Base-by-base conservation (phyloP, 805 yeast species). In the Candida boleticola region DNA sequence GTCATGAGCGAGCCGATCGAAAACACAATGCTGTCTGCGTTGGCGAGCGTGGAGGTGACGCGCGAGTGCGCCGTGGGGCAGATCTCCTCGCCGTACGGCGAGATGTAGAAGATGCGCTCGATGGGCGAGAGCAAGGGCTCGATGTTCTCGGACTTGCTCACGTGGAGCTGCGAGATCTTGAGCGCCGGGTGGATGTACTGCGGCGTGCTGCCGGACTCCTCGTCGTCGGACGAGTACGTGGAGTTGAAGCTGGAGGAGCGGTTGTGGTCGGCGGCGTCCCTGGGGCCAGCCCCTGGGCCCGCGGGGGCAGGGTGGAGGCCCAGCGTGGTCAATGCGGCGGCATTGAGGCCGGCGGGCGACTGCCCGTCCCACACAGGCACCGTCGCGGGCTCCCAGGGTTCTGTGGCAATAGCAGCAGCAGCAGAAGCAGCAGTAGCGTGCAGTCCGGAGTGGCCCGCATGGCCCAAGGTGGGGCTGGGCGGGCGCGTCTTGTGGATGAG, bases 1-100 rank as follows among this genome's bases (percentile, higher is more conserved):
- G 98, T 90, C 83, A 86, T 85, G 29, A 90, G 66, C 1, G 95
- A 85, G 1, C 98, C 97, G 42, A 90, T 85, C 0, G 95, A 85
- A 55, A 82, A 87, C 0, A 90, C 67, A 0, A 89, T 64, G 11
- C 77, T 68, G 29, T 82, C 76, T 0, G 87, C 66, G 3, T 66
- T 55, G 17, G 68, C 53, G 3, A 89, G 56, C 19, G 76, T 68
- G 1, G 75, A 60, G 1, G 79, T 56, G 0, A 83, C 89, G 37
- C 86, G 65, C 2, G 79, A 61, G 49, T 83, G 83, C 1, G 92
- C 89, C 25, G 68, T 60, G 2, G 97, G 96, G 48, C 80, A 77
- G 20, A 86, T 82, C 56, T 89, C 97, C 52, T 85, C 87, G 1
- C 96, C 96, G 57, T 85, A 86, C 1, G 93, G 90, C 16, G 89